Evolutionary conservation across 2,329 filamentous ascomycete genomes (phyloP), one percentile per base, ranked within the genome.

Genomic region (Nemania sp.): DNA sequence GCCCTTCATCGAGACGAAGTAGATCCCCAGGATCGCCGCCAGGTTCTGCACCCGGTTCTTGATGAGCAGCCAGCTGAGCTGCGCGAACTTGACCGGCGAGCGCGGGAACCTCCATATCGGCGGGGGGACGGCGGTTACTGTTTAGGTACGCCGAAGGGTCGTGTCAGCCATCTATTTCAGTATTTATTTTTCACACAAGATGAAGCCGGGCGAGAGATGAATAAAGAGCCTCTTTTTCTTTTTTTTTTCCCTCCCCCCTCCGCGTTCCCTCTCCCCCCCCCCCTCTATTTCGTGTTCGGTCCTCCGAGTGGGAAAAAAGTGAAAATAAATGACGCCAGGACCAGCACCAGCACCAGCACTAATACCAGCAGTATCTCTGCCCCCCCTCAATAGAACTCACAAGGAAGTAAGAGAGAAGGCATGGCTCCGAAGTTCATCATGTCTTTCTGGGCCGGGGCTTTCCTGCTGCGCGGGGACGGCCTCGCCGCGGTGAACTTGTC

Each of bases 1-100:
- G 1, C 65, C 69, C 21, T 77, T 77, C 76, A 81, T 82, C 25
- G 82, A 84, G 35, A 74, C 65, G 50, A 81, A 67, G 68, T 80
- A 78, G 50, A 79, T 67, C 29, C 75, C 73, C 20, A 79, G 52
- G 9, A 80, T 34, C 1, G 73, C 70, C 32, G 72, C 60, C 10
- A 73, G 66, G 59, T 78, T 76, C n/a, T 71, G 59, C 43, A 67
- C 52, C 62, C 75, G 79, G 60, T 75, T 69, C 63, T 72, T 75
- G 34, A 74, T 20, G 42, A 66, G 37, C 2, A 69, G 40, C 63
- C 64, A 73, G 47, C 61, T 35, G 65, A 72, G 64, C 45, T 67
- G 50, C 40, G 55, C 6, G 65, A 72, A 70, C 13, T 69, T 62
- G 5, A 4, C 5, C 17, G 71, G 69, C 18, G 62, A 46, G 21